phyloP scores from a whole-genome alignment of 352 stramenopile genomes.

The Phytophthora europaea region DNA sequence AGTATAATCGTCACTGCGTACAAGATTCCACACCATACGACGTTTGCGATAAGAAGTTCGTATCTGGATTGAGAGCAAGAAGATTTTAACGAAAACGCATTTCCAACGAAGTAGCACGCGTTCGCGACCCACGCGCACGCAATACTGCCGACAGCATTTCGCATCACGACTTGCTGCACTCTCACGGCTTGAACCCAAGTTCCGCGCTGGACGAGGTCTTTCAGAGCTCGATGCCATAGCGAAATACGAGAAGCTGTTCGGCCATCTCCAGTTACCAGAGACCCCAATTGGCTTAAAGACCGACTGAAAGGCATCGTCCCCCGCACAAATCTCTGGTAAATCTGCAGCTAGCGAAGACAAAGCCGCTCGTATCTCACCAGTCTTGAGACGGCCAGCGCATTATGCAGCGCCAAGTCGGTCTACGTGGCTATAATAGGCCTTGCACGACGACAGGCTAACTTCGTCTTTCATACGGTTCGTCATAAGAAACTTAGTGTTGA shows the following conservation, averaged over 20 bases:
- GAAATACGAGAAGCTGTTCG: constrained; percentile 19
- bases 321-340: neutral
- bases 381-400: neutral
- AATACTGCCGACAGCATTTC: constrained; percentile 38
- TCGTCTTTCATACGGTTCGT: neutral
- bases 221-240: constrained; percentile 13
- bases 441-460: neutral
- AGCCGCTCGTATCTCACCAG: neutral
- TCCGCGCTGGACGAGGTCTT: constrained; percentile 30
- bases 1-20: constrained; percentile 39
- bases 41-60: constrained; percentile 36
- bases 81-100: constrained; percentile 29
- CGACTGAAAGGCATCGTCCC: constrained; percentile 9
- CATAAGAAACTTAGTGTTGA: neutral
- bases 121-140: constrained; percentile 37
- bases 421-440: neutral
- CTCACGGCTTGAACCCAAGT: constrained; percentile 29
- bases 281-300: constrained; percentile 1
- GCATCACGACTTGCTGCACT: constrained; percentile 32
- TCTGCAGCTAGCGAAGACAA: neutral
- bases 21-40: constrained; percentile 41
- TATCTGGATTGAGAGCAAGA: constrained; percentile 22
- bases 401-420: neutral
- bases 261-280: neutral
- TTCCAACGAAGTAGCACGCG: constrained; percentile 37